phyloP scores from a whole-genome alignment of 768 basidiomycete genomes.

The Panellus pusillus region DNA sequence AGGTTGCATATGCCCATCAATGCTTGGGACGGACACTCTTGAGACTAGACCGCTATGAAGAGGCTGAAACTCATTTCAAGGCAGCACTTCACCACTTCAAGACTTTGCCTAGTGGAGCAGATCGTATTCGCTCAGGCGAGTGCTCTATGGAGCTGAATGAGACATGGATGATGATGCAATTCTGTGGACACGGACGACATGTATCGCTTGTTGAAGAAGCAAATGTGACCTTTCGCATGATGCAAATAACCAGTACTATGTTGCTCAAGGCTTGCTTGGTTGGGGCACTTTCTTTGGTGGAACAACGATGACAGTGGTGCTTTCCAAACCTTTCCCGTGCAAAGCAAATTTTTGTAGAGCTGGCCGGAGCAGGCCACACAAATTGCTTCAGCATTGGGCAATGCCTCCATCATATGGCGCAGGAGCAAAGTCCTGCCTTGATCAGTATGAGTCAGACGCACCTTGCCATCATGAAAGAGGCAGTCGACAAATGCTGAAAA shows the following conservation, averaged over 20 bases:
- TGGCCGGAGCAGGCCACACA: background rate
- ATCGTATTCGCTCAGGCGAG: background rate
- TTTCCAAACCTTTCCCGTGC: background rate
- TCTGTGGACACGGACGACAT: background rate
- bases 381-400: conserved; percentile 10
- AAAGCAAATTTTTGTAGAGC: conserved; percentile 5
- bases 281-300: conserved; percentile 3
- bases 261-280: conserved; percentile 2
- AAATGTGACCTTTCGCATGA: conserved; percentile 1
- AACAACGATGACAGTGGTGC: background rate
- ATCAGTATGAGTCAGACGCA: conserved; percentile 2
- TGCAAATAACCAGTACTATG: background rate
- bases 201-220: background rate
- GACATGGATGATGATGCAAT: background rate
- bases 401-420: conserved; percentile 9
- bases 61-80: background rate
- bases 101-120: background rate
- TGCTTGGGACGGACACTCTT: background rate
- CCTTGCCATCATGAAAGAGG: background rate
- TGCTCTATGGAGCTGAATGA: background rate
- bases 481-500: background rate
- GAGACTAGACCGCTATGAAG: conserved; percentile 1
- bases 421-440: background rate
- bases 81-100: background rate
- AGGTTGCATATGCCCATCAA: conserved; percentile 1